These are phyloP conservation scores for Penicillium sp. DNA, from an alignment of 2,329 filamentous ascomycete species.

Conservation along the genomic window DNA sequence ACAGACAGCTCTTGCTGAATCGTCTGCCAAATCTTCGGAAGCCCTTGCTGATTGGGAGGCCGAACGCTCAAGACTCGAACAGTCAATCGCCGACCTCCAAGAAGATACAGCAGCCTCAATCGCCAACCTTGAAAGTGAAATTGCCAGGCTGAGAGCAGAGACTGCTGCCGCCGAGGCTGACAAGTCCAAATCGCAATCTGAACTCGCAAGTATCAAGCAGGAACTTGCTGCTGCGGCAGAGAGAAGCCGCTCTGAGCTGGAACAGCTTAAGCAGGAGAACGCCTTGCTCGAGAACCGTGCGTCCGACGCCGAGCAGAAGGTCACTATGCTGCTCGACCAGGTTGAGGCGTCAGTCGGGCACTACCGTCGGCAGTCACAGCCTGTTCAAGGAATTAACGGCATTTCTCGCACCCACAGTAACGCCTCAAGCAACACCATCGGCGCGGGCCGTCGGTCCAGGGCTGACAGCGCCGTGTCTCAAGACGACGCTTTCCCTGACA, in stretches of 20 bases:
- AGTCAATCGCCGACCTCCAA: slow-evolving; percentile 62
- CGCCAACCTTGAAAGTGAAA: slow-evolving; percentile 60
- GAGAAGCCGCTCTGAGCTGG: slow-evolving; percentile 59
- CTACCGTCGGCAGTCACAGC: slow-evolving; percentile 68
- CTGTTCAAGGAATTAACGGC: slow-evolving; percentile 31
- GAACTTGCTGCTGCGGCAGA: slow-evolving; percentile 51
- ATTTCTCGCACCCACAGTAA: slow-evolving; percentile 47
- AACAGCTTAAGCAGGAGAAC: slow-evolving; percentile 77
- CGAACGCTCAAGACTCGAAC: slow-evolving; percentile 60
- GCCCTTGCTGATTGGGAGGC: slow-evolving; percentile 66
- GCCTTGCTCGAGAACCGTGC: slow-evolving; percentile 70
- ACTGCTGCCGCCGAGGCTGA: slow-evolving; percentile 57
- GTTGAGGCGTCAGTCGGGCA: slow-evolving; percentile 89
- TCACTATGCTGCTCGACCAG: slow-evolving; percentile 84
- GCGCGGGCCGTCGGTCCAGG: slow-evolving; percentile 27
- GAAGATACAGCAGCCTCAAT: slow-evolving; percentile 59
- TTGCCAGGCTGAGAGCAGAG: slow-evolving; percentile 62
- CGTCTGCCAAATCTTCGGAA: slow-evolving; percentile 37
- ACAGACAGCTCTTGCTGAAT: slow-evolving; percentile 45
- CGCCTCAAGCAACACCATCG: slow-evolving; percentile 43
- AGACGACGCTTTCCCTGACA: slow-evolving; percentile 40
- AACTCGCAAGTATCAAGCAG: slow-evolving; percentile 46
- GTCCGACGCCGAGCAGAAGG: slow-evolving; percentile 82
- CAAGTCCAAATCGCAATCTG: too few species aligned
- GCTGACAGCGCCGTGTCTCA: slow-evolving; percentile 37